Evolutionary conservation across 805 yeast genomes (phyloP), one percentile per base, ranked within the genome.

Genomic region (Peterozyma toletana): DNA sequence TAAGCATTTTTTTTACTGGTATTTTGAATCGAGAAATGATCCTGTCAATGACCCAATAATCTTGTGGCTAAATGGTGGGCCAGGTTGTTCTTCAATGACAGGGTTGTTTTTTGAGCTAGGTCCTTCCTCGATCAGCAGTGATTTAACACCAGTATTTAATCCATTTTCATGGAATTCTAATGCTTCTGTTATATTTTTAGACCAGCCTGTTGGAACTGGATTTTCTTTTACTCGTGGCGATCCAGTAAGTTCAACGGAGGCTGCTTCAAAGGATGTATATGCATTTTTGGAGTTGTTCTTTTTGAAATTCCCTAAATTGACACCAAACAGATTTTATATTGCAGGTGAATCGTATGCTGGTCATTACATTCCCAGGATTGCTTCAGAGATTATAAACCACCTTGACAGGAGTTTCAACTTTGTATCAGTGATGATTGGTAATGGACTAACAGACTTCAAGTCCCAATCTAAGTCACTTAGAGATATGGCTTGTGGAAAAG

Each of bases 271-370:
- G 96, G 96, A 30, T 54, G 90, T 84, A 14, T 85, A 75, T 58
- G 86, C 86, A 2, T 84, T 86, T 56, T 70, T 87, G 63, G 82
- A 83, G 59, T 72, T 87, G 54, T 86, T 87, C 64, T 86, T 84
- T 71, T 71, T 78, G 55, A 81, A 83, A 58, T 86, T 86, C 71
- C 71, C 74, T 27, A 67, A 75, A 48, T 83, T 76, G 60, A 66
- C 74, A 43, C 35, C 45, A 10, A 55, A 63, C 48, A 76, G 74
- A 42, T 86, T 90, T 75, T 95, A 88, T 63, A 85, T 89, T 60
- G 83, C 96, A 36, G 96, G 96, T 52, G 96, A 89, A 60, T 84
- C 95, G 4, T 89, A 90, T 58, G 96, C 91, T 16, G 96, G 97
- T 41, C 95, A 88, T 58, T 90, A 90, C 65, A 85, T 90, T 52